Evolutionary conservation across 768 basidiomycete genomes (phyloP).

Genomic region (Hericium erinaceus): DNA sequence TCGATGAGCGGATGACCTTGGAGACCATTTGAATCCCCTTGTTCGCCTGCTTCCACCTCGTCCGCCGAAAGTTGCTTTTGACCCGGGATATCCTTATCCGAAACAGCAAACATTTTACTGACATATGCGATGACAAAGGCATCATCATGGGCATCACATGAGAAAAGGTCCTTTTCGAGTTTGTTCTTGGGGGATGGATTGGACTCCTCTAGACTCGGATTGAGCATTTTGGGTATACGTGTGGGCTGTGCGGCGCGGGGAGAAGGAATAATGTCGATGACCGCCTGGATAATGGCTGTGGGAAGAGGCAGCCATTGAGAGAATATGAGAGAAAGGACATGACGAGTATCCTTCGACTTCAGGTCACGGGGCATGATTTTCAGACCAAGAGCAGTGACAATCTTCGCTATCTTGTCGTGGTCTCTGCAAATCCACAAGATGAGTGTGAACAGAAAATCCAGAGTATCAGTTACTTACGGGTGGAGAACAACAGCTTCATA

Average conservation of each 20-base stretch:
- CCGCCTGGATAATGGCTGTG: constrained; percentile 82
- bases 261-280: constrained; percentile 90
- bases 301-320: constrained; percentile 96
- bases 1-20: no score
- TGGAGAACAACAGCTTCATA: constrained; percentile 86
- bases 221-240: constrained; percentile 86
- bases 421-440: constrained; percentile 42
- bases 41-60: constrained; percentile 19
- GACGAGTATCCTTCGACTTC: constrained; percentile 81
- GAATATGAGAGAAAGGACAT: constrained; percentile 79
- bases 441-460: no score
- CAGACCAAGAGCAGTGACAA: constrained; percentile 71
- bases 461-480: constrained; percentile 48
- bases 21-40: constrained; percentile 1
- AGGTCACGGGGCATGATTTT: constrained; percentile 85
- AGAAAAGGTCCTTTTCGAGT: constrained; percentile 77
- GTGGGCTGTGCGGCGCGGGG: constrained; percentile 73
- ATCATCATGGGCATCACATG: constrained; percentile 47
- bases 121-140: constrained; percentile 78
- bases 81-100: constrained; percentile 73
- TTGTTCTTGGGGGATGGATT: constrained; percentile 60
- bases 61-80: constrained; percentile 55
- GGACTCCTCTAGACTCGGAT: constrained; percentile 63
- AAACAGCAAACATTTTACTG: constrained; percentile 97
- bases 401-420: constrained; percentile 81